These are phyloP conservation scores for Chamaecyparis obtusa DNA, from an alignment of 75 land plant species.

Conservation along the genomic window DNA sequence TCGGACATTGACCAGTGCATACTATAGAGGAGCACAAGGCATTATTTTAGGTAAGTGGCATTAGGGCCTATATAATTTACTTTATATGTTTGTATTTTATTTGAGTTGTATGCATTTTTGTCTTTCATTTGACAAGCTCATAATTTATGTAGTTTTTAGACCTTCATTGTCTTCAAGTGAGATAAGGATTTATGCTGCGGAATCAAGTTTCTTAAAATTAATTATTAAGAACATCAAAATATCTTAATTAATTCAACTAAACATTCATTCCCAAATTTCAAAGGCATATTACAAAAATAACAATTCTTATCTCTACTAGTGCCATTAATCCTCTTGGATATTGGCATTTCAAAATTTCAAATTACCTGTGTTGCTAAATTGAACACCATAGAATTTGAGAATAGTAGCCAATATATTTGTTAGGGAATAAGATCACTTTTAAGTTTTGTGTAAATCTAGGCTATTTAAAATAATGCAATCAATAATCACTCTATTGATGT, in stretches of 20 bases:
- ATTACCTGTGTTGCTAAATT: neutral
- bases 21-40: constrained; percentile 89
- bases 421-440: no score
- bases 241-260: neutral
- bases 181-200: neutral
- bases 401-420: no score
- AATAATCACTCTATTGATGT: no score
- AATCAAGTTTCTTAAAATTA: neutral
- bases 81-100: neutral
- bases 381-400: no score
- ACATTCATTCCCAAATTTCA: neutral
- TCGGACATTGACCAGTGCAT: constrained; percentile 73
- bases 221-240: neutral
- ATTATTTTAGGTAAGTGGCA: constrained; percentile 65
- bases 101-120: neutral
- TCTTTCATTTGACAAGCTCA: neutral
- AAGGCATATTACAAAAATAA: neutral
- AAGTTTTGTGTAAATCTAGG: no score
- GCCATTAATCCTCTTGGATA: neutral
- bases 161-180: neutral
- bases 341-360: neutral
- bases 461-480: no score
- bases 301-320: neutral
- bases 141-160: neutral
- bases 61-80: neutral